Conservation (phyloP, 768 basidiomycete genomes). For the Leucosporidium scottii region DNA sequence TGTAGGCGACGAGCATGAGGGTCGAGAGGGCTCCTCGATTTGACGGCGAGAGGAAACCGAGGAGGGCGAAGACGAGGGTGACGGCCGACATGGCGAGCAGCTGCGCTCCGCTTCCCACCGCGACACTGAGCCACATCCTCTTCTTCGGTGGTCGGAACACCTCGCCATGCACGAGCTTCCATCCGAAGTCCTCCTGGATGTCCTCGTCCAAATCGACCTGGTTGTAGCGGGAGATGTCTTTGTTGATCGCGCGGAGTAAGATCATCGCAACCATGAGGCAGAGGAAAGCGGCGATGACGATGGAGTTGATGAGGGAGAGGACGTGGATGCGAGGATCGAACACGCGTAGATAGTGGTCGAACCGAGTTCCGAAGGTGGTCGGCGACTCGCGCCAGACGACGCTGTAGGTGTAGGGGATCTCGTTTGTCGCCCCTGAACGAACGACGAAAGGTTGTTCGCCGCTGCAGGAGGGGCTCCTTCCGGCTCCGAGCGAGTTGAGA, state of each 20-base stretch:
- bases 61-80: constrained; percentile 82
- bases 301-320: constrained; percentile 88
- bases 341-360: constrained; percentile 93
- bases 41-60: constrained; percentile 91
- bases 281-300: constrained; percentile 78
- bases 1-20: constrained; percentile 90
- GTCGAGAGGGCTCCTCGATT: constrained; percentile 91
- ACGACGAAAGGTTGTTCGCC: constrained; percentile 48
- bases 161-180: constrained; percentile 96
- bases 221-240: constrained; percentile 94
- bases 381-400: constrained; percentile 61
- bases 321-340: constrained; percentile 92
- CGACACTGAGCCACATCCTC: constrained; percentile 69
- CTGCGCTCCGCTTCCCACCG: constrained; percentile 87
- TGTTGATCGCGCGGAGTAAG: constrained; percentile 71
- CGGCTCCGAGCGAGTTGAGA: constrained; percentile 36
- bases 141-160: constrained; percentile 78
- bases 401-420: constrained; percentile 76
- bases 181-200: constrained; percentile 78
- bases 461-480: constrained; percentile 37
- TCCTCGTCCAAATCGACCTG: constrained; percentile 76
- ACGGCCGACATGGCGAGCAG: constrained; percentile 77
- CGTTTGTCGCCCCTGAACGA: constrained; percentile 55
- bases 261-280: constrained; percentile 91
- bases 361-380: constrained; percentile 69